phyloP scores from a whole-genome alignment of 805 yeast genomes.

The Lipomyces mesembrius region DNA sequence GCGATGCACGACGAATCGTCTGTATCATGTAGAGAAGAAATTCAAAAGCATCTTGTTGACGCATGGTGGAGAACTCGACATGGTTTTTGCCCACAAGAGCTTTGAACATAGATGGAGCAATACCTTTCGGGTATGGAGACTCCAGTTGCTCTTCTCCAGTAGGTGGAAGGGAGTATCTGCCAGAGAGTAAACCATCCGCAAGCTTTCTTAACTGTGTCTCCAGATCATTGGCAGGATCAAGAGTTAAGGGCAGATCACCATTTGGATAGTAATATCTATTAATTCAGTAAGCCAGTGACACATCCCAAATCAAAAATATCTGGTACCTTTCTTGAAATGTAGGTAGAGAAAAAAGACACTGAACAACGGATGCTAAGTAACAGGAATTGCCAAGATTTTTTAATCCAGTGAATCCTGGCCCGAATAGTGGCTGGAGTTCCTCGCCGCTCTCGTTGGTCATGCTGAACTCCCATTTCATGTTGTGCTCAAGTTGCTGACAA shows the following conservation, averaged over 20 bases:
- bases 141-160: slow-evolving; percentile 45
- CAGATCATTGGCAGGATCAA: slow-evolving; percentile 65
- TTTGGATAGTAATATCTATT: slow-evolving; percentile 36
- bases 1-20: slow-evolving; percentile 48
- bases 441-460: slow-evolving; percentile 75
- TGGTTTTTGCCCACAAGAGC: slow-evolving; percentile 76
- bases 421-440: slow-evolving; percentile 66
- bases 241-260: slow-evolving; percentile 41
- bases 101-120: slow-evolving; percentile 78
- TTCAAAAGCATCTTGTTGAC: slow-evolving; percentile 96
- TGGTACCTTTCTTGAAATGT: slow-evolving; percentile 43
- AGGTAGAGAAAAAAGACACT: slow-evolving; percentile 59
- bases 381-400: slow-evolving; percentile 93
- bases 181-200: slow-evolving; percentile 77
- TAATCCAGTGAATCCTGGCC: slow-evolving; percentile 80
- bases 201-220: slow-evolving; percentile 77
- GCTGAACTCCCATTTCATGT: slow-evolving; percentile 89
- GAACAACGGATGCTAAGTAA: slow-evolving; percentile 81
- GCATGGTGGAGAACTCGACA: slow-evolving; percentile 79
- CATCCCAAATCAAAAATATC: not conserved
- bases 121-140: slow-evolving; percentile 67
- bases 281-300: not conserved
- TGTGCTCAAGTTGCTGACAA: slow-evolving; percentile 77
- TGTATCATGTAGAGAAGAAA: slow-evolving; percentile 72
- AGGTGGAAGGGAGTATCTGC: slow-evolving; percentile 67